Evolutionary conservation across 2,329 filamentous ascomycete genomes (phyloP).

Genomic region (Ophiognomonia clavigignenti-juglandacearum): DNA sequence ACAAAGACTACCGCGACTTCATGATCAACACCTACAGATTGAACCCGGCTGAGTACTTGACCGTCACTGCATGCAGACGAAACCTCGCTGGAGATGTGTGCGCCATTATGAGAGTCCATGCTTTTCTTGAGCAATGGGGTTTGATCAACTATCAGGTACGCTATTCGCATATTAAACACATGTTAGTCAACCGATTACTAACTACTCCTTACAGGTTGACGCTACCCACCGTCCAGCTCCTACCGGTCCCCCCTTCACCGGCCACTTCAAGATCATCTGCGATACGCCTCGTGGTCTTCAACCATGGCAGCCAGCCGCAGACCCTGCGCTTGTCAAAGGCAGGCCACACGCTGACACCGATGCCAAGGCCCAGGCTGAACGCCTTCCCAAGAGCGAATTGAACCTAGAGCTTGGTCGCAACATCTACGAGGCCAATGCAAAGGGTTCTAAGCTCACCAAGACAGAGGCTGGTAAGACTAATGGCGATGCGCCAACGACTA

Average conservation of each 20-base stretch:
- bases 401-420: slow-evolving; percentile 93
- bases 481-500: slow-evolving; percentile 64
- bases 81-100: slow-evolving; percentile 97
- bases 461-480: slow-evolving; percentile 68
- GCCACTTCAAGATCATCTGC: slow-evolving; percentile 92
- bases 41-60: slow-evolving; percentile 93
- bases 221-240: slow-evolving; percentile 91
- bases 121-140: slow-evolving; percentile 97
- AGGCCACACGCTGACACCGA: slow-evolving; percentile 66
- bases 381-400: slow-evolving; percentile 69
- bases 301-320: slow-evolving; percentile 86
- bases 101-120: slow-evolving; percentile 97
- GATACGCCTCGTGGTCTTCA: slow-evolving; percentile 94
- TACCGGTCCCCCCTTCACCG: slow-evolving; percentile 93
- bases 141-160: slow-evolving; percentile 96
- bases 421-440: slow-evolving; percentile 89
- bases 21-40: slow-evolving; percentile 99
- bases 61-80: slow-evolving; percentile 89
- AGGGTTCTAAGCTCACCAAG: slow-evolving; percentile 67
- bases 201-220: slow-evolving; percentile 64
- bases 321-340: slow-evolving; percentile 60
- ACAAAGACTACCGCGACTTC: slow-evolving; percentile 98
- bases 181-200: not conserved
- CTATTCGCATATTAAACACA: not conserved
- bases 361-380: slow-evolving; percentile 60